A percentile compares a stretch with the other conserved stretches of the same genome.
These are phyloP conservation scores for Kentomonas sorsogonicus DNA, from an alignment of 208 protist genomes.

Conservation along the genomic window DNA sequence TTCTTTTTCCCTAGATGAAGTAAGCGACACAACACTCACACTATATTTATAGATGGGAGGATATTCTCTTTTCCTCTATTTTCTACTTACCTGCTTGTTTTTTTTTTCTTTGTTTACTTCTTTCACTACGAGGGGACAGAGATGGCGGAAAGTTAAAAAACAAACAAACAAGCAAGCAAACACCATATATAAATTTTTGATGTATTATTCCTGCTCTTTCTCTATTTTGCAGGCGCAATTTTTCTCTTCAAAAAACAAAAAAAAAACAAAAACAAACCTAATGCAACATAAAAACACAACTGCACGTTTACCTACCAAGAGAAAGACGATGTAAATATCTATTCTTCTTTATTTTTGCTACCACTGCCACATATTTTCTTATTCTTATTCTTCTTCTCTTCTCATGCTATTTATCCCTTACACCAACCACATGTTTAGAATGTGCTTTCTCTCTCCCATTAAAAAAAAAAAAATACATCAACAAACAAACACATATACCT, in stretches of 20 bases:
- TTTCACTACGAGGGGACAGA: background rate
- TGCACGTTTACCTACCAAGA: background rate
- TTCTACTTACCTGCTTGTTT: constrained; percentile 1
- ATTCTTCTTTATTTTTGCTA: background rate
- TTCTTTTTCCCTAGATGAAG: too few relatives aligned
- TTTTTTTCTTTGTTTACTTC: constrained; percentile 18
- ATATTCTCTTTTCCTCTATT: constrained; percentile 1
- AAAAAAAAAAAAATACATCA: background rate
- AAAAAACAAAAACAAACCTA: constrained; percentile 9
- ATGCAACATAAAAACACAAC: background rate
- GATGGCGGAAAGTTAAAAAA: constrained; percentile 2
- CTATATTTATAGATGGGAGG: too few relatives aligned
- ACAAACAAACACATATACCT: constrained; percentile 1
- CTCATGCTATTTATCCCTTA: background rate
- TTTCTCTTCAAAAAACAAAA: constrained; percentile 11
- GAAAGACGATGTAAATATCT: background rate
- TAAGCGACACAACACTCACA: too few relatives aligned
- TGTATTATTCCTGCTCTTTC: constrained; percentile 1
- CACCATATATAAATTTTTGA: background rate
- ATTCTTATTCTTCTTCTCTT: background rate
- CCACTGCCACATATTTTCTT: background rate
- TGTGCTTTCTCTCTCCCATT: background rate
- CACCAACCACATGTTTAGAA: background rate
- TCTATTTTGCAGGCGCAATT: constrained; percentile 1
- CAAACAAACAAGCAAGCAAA: constrained; percentile 6